These are phyloP conservation scores for Sugiyamaella marilandica DNA, from an alignment of 805 yeast genomes.

Conservation along the genomic window DNA sequence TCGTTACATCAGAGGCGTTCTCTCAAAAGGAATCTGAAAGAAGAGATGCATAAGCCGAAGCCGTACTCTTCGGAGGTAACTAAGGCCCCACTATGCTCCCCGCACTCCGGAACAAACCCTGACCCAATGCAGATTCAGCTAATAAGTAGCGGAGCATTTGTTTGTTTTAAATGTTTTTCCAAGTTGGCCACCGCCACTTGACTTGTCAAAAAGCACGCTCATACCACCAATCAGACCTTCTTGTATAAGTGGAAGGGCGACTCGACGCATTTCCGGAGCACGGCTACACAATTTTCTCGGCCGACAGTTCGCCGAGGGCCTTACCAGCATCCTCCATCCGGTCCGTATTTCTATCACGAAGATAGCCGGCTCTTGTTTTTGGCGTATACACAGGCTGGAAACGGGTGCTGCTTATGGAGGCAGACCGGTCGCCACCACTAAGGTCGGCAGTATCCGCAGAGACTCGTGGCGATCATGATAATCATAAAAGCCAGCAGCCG, in stretches of 20 bases:
- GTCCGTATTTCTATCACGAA: too few relatives aligned
- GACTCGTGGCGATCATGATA: background rate
- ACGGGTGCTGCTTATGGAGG: background rate
- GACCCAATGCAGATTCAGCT: background rate
- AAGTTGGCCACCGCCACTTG: too few relatives aligned
- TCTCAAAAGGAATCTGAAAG: background rate
- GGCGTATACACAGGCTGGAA: background rate
- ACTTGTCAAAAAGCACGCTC: too few relatives aligned
- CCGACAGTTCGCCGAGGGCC: background rate
- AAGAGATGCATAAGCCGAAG: background rate
- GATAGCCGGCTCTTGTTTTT: too few relatives aligned
- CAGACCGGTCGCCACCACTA: background rate
- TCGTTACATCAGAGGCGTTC: too few relatives aligned
- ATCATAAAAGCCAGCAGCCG: background rate
- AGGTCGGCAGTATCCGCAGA: background rate
- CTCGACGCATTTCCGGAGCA: too few relatives aligned
- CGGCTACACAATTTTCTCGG: background rate
- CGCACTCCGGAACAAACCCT: background rate
- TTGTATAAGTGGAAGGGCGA: too few relatives aligned
- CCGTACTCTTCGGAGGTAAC: too few relatives aligned
- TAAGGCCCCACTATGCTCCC: background rate
- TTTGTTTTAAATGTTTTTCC: background rate
- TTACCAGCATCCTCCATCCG: too few relatives aligned
- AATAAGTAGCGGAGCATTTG: background rate
- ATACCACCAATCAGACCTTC: too few relatives aligned